Percentiles rank a stretch among this genome's conserved stretches.
These are phyloP conservation scores for Abelmoschus esculentus DNA, from an alignment of 345 rosid species.

Conservation along the genomic window DNA sequence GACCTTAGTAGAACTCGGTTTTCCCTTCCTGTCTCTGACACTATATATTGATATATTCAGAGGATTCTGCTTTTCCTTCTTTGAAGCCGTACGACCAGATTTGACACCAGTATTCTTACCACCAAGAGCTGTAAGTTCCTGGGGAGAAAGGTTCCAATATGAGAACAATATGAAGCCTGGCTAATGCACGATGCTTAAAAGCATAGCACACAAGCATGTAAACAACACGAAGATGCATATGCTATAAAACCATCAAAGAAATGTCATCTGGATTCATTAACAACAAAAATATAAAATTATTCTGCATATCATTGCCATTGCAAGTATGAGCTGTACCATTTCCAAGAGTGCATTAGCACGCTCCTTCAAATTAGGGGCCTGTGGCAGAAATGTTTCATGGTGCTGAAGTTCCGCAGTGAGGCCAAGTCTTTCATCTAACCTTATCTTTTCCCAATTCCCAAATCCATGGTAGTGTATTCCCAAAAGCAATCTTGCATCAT, in stretches of 20 bases:
- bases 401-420: slow-evolving; percentile 95
- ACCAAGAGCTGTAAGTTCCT: slow-evolving; percentile 83
- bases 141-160: slow-evolving; percentile 9
- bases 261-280: not conserved
- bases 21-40: slow-evolving; percentile 50
- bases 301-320: not conserved
- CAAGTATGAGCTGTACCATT: slow-evolving; percentile 44
- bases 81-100: slow-evolving; percentile 58
- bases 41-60: slow-evolving; percentile 32
- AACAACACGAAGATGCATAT: not conserved
- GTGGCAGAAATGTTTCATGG: slow-evolving; percentile 97
- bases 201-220: not conserved
- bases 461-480: slow-evolving; percentile 90
- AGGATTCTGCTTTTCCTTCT: slow-evolving; percentile 55
- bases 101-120: slow-evolving; percentile 63
- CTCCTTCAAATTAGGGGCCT: too few species aligned
- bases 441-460: slow-evolving; percentile 96
- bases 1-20: slow-evolving; percentile 36
- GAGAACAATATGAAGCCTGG: slow-evolving; percentile 1
- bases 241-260: not conserved
- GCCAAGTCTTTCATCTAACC: slow-evolving; percentile 89
- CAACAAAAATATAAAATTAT: not conserved
- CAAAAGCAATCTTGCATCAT: slow-evolving; percentile 97
- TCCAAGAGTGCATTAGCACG: slow-evolving; percentile 98
- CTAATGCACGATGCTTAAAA: not conserved